Evolutionary conservation across 1,139 yeast species (phyloP).

Genomic region (Kodamaea plutei): DNA sequence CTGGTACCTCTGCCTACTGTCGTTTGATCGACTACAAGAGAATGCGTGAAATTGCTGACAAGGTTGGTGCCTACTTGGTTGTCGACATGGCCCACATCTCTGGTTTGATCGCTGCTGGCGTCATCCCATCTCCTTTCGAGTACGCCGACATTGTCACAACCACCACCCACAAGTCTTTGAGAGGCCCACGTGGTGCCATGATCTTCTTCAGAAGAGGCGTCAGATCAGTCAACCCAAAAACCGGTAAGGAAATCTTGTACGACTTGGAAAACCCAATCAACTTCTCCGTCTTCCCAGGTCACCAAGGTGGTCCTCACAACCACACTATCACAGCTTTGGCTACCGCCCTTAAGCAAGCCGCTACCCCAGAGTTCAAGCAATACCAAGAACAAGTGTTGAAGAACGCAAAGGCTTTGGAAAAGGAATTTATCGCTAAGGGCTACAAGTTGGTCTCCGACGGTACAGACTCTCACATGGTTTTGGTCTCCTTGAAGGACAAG

Average conservation of each 20-base stretch:
- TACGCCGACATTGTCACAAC: constrained; percentile 97
- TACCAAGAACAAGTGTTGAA: constrained; percentile 86
- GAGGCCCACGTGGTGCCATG: constrained; percentile 99
- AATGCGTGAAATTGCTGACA: constrained; percentile 95
- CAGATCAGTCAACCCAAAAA: constrained; percentile 82
- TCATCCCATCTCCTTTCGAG: constrained; percentile 92
- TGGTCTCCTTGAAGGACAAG: constrained; percentile 84
- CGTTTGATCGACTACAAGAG: constrained; percentile 91
- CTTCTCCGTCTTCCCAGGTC: constrained; percentile 99
- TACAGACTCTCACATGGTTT: constrained; percentile 95
- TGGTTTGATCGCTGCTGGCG: constrained; percentile 94
- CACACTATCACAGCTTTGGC: constrained; percentile 98
- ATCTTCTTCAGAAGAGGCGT: constrained; percentile 97
- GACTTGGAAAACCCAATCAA: constrained; percentile 94
- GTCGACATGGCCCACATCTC: constrained; percentile 99
- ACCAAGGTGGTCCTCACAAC: constrained; percentile 99
- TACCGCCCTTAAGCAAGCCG: constrained; percentile 92
- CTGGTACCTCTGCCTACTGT: constrained; percentile 97
- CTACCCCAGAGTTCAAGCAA: constrained; percentile 84
- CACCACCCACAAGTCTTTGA: constrained; percentile 94
- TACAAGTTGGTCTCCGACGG: constrained; percentile 88
- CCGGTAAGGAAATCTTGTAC: constrained; percentile 83
- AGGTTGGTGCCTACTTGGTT: constrained; percentile 91
- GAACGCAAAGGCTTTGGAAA: constrained; percentile 83
- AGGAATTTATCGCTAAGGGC: constrained; percentile 64